Conservation (phyloP, 331 rosid genomes). For the Malus hybrid region DNA sequence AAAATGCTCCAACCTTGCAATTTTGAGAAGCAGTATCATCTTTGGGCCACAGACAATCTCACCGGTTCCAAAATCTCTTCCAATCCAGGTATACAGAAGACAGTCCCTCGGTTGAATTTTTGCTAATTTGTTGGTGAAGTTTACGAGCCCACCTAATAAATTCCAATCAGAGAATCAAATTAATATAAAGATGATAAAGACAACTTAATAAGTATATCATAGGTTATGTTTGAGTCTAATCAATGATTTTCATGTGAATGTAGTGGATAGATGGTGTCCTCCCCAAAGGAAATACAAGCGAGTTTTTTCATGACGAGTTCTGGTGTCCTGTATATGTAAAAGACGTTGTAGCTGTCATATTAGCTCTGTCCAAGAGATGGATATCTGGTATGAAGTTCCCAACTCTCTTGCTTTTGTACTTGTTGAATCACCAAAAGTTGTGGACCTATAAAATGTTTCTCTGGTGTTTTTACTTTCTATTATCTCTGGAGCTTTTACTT, state of each 20-base stretch:
- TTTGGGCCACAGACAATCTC: conserved; percentile 86
- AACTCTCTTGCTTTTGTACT: background rate
- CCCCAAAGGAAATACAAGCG: conserved; percentile 47
- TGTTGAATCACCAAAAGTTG: background rate
- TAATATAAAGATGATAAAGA: background rate
- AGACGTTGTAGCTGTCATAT: conserved; percentile 55
- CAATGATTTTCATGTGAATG: conserved; percentile 15
- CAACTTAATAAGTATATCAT: background rate
- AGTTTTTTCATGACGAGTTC: conserved; percentile 80
- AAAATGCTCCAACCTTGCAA: conserved; percentile 56
- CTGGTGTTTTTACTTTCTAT: background rate
- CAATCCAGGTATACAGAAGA: conserved; percentile 51
- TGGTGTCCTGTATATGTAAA: conserved; percentile 82
- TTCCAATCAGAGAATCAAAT: background rate
- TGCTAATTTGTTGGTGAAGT: background rate
- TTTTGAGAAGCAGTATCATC: conserved; percentile 90
- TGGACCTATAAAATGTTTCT: background rate
- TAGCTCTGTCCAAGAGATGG: conserved; percentile 57
- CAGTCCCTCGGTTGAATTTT: background rate
- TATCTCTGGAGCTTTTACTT: conserved; percentile 5
- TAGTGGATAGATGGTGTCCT: conserved; percentile 82
- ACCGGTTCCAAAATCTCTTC: conserved; percentile 89
- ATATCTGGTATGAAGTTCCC: conserved; percentile 50
- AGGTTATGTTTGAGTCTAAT: conserved; percentile 4
- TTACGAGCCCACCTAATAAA: background rate